Percentiles rank a stretch among this genome's conserved stretches.
Evolutionary conservation across 768 basidiomycete genomes (phyloP).

Genomic region (Lactarius vividus): DNA sequence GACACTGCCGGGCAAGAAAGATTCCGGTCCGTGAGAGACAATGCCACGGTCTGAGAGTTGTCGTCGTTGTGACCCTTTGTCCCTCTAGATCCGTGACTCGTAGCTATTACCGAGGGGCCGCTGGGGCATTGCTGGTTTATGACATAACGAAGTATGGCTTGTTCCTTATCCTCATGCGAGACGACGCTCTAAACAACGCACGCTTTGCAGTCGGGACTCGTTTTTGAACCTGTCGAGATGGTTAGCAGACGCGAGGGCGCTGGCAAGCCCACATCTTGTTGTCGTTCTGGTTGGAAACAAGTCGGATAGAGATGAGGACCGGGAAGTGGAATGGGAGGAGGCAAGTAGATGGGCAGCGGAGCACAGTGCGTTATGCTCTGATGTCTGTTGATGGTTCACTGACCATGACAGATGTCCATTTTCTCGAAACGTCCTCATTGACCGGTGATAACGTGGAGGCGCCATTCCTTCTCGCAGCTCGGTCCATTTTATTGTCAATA

Average conservation of each 20-base stretch:
- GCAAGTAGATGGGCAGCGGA: constrained; percentile 95
- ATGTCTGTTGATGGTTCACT: constrained; percentile 6
- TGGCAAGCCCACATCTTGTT: constrained; percentile 90
- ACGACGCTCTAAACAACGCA: constrained; percentile 22
- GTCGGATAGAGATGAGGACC: constrained; percentile 88
- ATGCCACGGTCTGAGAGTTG: constrained; percentile 15
- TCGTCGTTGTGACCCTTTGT: constrained; percentile 25
- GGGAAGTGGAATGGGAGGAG: constrained; percentile 95
- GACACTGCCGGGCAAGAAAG: constrained; percentile 97
- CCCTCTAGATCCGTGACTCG: constrained; percentile 76
- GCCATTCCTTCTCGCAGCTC: constrained; percentile 84
- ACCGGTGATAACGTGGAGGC: constrained; percentile 93
- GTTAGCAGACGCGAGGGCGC: constrained; percentile 89
- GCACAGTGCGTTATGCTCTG: constrained; percentile 57
- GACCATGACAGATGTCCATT: constrained; percentile 69
- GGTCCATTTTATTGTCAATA: constrained; percentile 85
- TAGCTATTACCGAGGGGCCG: constrained; percentile 94
- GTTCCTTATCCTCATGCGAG: constrained; percentile 16
- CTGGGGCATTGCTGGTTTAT: constrained; percentile 88
- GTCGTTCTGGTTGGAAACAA: constrained; percentile 94
- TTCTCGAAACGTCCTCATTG: constrained; percentile 89
- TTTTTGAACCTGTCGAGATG: constrained; percentile 83
- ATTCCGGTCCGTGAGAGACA: constrained; percentile 58
- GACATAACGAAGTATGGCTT: constrained; percentile 80
- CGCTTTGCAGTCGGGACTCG: constrained; percentile 67